A percentile compares a stretch with the other conserved stretches of the same genome.
phyloP scores from a whole-genome alignment of 1,284 basidiomycete species.

The Apiotrichum domesticum region DNA sequence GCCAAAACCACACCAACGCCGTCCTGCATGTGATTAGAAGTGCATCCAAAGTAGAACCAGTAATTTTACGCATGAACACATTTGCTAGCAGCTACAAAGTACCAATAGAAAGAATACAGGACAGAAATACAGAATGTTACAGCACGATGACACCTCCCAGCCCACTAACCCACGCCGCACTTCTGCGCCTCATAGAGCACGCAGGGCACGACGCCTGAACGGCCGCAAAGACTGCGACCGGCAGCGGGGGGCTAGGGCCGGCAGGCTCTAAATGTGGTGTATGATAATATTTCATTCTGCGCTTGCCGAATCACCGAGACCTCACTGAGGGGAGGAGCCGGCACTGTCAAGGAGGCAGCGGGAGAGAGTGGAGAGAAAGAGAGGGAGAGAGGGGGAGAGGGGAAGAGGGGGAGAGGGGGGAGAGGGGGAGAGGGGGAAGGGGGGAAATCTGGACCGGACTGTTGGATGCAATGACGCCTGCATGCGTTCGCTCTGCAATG shows the following conservation, averaged over 20 bases:
- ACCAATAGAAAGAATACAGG: too few species aligned
- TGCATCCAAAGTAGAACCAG: too few species aligned
- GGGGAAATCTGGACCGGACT: background rate
- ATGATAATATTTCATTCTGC: background rate
- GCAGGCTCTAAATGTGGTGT: slow-evolving; percentile 1
- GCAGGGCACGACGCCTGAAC: background rate
- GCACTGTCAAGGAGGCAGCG: slow-evolving; percentile 3
- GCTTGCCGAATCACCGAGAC: slow-evolving; percentile 4
- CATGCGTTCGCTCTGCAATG: too few species aligned
- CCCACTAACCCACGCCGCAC: background rate
- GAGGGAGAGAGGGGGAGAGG: background rate
- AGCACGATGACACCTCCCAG: slow-evolving; percentile 2
- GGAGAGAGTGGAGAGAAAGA: background rate
- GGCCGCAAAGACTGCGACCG: background rate
- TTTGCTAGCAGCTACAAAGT: too few species aligned
- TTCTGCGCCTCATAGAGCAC: background rate
- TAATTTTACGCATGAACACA: too few species aligned
- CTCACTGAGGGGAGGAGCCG: background rate
- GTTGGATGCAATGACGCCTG: too few species aligned
- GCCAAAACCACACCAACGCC: too few species aligned
- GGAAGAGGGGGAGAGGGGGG: background rate
- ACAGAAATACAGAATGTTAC: background rate
- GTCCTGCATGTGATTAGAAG: too few species aligned
- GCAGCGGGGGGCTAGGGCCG: background rate
- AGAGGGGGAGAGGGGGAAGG: too few species aligned